phyloP scores from a whole-genome alignment of 2,329 filamentous ascomycete genomes.

The Ascochyta rabiei region DNA sequence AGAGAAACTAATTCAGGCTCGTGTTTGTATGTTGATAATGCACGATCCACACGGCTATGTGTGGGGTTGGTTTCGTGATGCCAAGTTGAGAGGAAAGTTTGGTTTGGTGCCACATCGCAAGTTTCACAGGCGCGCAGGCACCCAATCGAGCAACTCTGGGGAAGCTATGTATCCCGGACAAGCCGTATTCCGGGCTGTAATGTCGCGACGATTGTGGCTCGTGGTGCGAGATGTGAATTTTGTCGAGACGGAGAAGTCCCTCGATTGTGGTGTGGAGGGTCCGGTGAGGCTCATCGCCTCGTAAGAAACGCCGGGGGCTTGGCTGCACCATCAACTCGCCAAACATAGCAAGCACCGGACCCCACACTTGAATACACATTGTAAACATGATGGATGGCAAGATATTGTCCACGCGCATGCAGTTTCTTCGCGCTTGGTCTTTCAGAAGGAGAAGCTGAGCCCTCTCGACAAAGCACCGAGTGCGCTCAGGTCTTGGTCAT shows the following conservation, averaged over 20 bases:
- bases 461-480: background rate
- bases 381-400: background rate
- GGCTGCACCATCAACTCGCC: slow-evolving; percentile 1
- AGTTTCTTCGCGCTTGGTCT: background rate
- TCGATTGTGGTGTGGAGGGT: slow-evolving; percentile 2
- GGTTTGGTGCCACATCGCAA: slow-evolving; percentile 36
- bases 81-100: slow-evolving; percentile 26
- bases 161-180: slow-evolving; percentile 27
- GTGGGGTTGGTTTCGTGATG: slow-evolving; percentile 28
- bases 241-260: slow-evolving; percentile 2
- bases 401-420: background rate
- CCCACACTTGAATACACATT: background rate
- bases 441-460: background rate
- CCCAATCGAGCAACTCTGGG: slow-evolving; percentile 22
- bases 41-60: slow-evolving; percentile 17
- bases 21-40: slow-evolving; percentile 24
- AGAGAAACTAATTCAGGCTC: slow-evolving; percentile 8
- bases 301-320: background rate
- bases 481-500: background rate
- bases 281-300: background rate
- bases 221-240: background rate
- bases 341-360: slow-evolving; percentile 4
- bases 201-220: slow-evolving; percentile 16
- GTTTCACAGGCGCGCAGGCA: slow-evolving; percentile 35
- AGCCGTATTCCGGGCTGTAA: slow-evolving; percentile 27